These are phyloP conservation scores for Coemansia sp. DNA, from an alignment of 192 early-diverging fungal species.

Conservation along the genomic window DNA sequence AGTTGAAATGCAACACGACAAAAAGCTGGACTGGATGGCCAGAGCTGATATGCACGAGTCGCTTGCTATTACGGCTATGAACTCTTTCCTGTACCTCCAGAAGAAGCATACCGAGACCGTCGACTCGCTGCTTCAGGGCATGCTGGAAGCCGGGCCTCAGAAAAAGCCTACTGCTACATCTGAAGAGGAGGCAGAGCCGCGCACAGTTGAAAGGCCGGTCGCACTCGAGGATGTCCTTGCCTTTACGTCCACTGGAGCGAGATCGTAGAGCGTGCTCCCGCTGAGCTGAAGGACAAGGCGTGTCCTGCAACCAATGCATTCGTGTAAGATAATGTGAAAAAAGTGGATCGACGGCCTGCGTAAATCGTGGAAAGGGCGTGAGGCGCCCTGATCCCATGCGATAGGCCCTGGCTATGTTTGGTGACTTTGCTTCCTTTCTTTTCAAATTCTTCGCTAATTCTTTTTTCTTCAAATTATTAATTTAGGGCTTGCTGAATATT, in stretches of 20 bases:
- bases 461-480: not conserved
- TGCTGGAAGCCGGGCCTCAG: not conserved
- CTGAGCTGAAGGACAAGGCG: not conserved
- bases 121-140: conserved; percentile 18
- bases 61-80: conserved; percentile 42
- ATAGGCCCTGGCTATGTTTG: not conserved
- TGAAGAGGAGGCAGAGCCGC: not conserved
- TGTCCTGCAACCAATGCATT: not conserved
- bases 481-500: not conserved
- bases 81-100: conserved; percentile 33
- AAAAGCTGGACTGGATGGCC: conserved; percentile 25
- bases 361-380: not conserved
- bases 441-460: not conserved
- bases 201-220: conserved; percentile 1
- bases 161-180: not conserved
- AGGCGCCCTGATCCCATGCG: conserved; percentile 5
- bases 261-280: conserved; percentile 6
- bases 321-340: not conserved
- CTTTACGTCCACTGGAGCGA: conserved; percentile 37
- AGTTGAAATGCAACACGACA: conserved; percentile 29
- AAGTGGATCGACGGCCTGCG: not conserved
- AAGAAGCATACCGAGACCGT: conserved; percentile 33
- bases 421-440: not conserved
- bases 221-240: conserved; percentile 49
- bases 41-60: conserved; percentile 41